Percentiles rank a stretch among this genome's conserved stretches.
phyloP scores from a whole-genome alignment of 2,329 filamentous ascomycete genomes.

The Leptodontidium sp. region DNA sequence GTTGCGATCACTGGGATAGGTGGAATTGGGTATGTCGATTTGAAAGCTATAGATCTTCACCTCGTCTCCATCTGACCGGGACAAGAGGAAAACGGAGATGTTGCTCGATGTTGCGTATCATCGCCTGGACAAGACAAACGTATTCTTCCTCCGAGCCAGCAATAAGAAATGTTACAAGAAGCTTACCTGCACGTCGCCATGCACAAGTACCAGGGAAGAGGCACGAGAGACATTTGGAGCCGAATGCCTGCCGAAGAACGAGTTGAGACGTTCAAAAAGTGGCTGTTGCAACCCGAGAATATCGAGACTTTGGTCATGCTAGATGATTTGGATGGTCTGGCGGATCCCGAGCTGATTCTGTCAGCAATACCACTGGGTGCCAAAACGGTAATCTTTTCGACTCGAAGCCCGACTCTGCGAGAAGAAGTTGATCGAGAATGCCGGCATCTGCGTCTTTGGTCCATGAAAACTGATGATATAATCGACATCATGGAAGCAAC shows the following conservation, averaged over 20 bases:
- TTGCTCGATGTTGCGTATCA: slow-evolving; percentile 9
- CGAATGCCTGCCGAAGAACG: slow-evolving; percentile 4
- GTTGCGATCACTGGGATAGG: slow-evolving; percentile 17
- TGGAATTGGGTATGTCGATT: slow-evolving; percentile 9
- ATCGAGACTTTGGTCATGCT: background rate
- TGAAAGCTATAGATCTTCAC: background rate
- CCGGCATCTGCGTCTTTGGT: slow-evolving; percentile 12
- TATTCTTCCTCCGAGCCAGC: slow-evolving; percentile 15
- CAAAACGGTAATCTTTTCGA: slow-evolving; percentile 11
- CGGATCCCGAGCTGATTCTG: background rate
- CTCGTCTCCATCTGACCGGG: background rate
- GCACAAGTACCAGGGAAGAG: slow-evolving; percentile 14
- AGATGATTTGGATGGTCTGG: slow-evolving; percentile 7
- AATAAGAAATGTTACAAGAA: slow-evolving; percentile 1
- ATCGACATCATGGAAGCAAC: slow-evolving; percentile 15
- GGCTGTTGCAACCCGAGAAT: slow-evolving; percentile 11
- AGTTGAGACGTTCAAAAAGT: slow-evolving; percentile 14
- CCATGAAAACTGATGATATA: slow-evolving; percentile 11
- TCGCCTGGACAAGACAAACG: background rate
- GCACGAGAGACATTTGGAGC: slow-evolving; percentile 16
- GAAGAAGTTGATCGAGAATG: slow-evolving; percentile 16
- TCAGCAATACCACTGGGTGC: slow-evolving; percentile 14
- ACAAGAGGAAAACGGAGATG: background rate
- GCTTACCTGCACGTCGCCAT: slow-evolving; percentile 14
- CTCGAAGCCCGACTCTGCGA: slow-evolving; percentile 6